Conservation (phyloP, 495 filamentous ascomycete species). For the Aspergillus mulundensis region DNA sequence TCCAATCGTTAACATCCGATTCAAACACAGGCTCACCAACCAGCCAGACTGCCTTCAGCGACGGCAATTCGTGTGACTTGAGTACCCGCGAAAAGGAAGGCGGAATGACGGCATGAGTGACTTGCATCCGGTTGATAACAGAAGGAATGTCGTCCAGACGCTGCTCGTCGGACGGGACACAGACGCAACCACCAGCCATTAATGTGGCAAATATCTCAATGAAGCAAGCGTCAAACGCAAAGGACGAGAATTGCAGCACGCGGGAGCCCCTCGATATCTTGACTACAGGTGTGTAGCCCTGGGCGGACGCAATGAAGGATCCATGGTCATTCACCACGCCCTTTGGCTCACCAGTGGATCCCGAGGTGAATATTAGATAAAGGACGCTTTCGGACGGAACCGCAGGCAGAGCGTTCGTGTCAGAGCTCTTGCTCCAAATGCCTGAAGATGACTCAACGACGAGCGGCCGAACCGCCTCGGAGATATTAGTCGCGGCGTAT, state of each 20-base stretch:
- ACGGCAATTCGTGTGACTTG: neutral
- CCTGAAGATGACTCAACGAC: no score
- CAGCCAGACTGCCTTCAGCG: neutral
- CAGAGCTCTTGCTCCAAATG: no score
- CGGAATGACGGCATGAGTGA: neutral
- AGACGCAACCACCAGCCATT: slow-evolving; percentile 17
- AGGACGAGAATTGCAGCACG: slow-evolving; percentile 18
- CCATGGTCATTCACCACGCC: slow-evolving; percentile 38
- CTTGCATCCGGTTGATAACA: neutral
- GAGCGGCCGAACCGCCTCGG: no score
- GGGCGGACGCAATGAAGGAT: slow-evolving; percentile 18
- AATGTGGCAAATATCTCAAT: slow-evolving; percentile 22
- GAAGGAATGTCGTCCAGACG: neutral
- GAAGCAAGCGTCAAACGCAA: slow-evolving; percentile 24
- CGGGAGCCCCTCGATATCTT: slow-evolving; percentile 1
- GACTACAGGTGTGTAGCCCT: neutral
- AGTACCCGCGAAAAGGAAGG: neutral
- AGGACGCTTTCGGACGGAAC: neutral
- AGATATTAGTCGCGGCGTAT: no score
- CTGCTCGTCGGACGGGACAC: neutral
- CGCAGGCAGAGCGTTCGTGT: no score
- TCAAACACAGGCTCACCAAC: neutral
- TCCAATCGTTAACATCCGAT: neutral
- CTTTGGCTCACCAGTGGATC: slow-evolving; percentile 32
- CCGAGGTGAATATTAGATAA: slow-evolving; percentile 33